phyloP scores from a whole-genome alignment of 192 early-diverging fungal species.

The Coemansia sp. region DNA sequence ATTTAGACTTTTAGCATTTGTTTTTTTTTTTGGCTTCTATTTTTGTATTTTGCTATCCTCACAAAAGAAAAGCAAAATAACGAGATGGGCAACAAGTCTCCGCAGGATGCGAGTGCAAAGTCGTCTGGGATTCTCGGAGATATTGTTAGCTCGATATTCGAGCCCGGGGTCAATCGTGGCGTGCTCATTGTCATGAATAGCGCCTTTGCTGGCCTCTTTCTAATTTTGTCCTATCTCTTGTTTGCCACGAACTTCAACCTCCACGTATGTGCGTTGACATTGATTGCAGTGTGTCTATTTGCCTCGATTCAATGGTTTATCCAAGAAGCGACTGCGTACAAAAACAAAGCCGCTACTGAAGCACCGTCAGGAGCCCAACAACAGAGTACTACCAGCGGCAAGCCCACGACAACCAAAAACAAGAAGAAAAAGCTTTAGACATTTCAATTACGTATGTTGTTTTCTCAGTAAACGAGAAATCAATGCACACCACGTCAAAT shows the following conservation, averaged over 20 bases:
- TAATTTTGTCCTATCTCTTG: slow-evolving; percentile 44
- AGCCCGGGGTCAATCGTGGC: slow-evolving; percentile 60
- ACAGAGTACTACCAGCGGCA: background rate
- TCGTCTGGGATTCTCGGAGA: slow-evolving; percentile 46
- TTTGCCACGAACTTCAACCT: slow-evolving; percentile 51
- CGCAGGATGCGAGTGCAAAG: slow-evolving; percentile 15
- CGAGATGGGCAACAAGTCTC: background rate
- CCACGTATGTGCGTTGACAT: slow-evolving; percentile 50
- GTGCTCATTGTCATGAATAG: slow-evolving; percentile 55
- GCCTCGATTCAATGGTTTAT: slow-evolving; percentile 55
- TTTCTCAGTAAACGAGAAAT: background rate
- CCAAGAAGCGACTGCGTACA: slow-evolving; percentile 18
- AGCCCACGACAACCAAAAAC: slow-evolving; percentile 4
- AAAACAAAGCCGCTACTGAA: slow-evolving; percentile 11
- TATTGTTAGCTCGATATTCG: slow-evolving; percentile 58
- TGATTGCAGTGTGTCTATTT: slow-evolving; percentile 41
- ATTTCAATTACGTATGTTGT: background rate
- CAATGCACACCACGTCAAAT: background rate
- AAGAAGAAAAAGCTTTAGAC: slow-evolving; percentile 48
- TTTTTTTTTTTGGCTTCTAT: background rate
- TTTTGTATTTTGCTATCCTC: background rate
- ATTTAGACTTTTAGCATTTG: background rate
- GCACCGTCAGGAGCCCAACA: background rate
- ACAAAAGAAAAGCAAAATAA: background rate
- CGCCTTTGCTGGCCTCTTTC: slow-evolving; percentile 51